Evolutionary conservation across 169 alveolate species (phyloP).

Genomic region (Plasmodium falciparum): DNA sequence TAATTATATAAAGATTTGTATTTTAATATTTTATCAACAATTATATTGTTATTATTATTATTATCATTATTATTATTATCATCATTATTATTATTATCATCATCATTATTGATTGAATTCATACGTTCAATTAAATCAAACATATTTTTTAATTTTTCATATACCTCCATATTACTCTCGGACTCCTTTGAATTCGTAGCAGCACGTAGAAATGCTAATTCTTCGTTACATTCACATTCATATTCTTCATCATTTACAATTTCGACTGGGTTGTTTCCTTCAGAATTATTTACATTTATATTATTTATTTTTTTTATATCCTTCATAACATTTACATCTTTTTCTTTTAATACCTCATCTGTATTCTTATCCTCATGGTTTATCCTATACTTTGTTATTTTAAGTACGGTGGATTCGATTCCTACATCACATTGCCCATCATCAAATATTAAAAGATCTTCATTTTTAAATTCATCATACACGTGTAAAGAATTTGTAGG

Average conservation of each 20-base stretch:
- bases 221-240: slow-evolving; percentile 30
- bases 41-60: background rate
- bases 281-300: background rate
- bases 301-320: background rate
- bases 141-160: slow-evolving; percentile 13
- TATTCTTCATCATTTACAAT: slow-evolving; percentile 19
- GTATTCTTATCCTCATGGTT: background rate
- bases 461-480: slow-evolving; percentile 91
- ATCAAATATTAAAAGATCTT: slow-evolving; percentile 91
- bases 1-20: slow-evolving; percentile 49
- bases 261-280: background rate
- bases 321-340: background rate
- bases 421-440: slow-evolving; percentile 94
- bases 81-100: background rate
- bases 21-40: slow-evolving; percentile 18
- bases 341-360: background rate
- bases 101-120: no score
- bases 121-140: slow-evolving; percentile 11
- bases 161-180: slow-evolving; percentile 29
- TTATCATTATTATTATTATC: background rate
- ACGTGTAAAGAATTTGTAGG: slow-evolving; percentile 96
- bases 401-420: slow-evolving; percentile 97
- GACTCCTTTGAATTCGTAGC: slow-evolving; percentile 44
- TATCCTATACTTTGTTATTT: slow-evolving; percentile 77
- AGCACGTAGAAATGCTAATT: slow-evolving; percentile 54